Evolutionary conservation across 495 filamentous ascomycete genomes (phyloP), one percentile per base, ranked within the genome.

Genomic region (Penicillium goetzii): DNA sequence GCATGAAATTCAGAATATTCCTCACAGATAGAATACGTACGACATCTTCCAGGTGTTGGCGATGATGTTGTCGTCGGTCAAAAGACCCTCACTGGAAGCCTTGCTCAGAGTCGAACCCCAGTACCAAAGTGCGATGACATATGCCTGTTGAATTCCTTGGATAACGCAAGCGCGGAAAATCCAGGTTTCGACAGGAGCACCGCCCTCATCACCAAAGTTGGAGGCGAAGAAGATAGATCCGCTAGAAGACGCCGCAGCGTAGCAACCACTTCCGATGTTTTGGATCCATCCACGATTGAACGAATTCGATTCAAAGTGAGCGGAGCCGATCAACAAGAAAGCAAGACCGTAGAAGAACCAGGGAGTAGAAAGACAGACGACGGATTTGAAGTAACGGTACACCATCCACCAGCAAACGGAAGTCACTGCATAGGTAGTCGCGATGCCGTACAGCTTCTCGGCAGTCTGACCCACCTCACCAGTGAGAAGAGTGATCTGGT

Each of bases 401-500:
- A 88, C 60, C 43, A 79, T 76, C 86, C 87, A 90, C 88, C 88
- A 91, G 40, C 84, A 54, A 4, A 88, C 69, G 15, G 87, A 89
- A 4, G 83, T 81, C 32, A 78, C 81, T 5, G 87, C 78, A 67
- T 91, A 91, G n/a, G 86, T 85, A 2, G 79, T 83, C 0, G 87
- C 87, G 32, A 90, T 84, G 55, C 84, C 82, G 75, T 91, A 91
- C 14, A 90, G 81, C 71, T 88, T 86, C 36, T 83, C 76, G 3
- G 87, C 84, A 11, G 82, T 83, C 66, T 90, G 77, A 55, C 84
- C 87, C 30, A 86, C 78, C 66, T 88, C 82, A 19, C 88, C 88
- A 0, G 85, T 86, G 10, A 91, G 78, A 26, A 91, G 78, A 6
- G 86, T 89, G 71, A 91, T 88, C 66, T 91, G 88, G 74, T 90